phyloP scores from a whole-genome alignment of 2,329 filamentous ascomycete genomes.

The Colletotrichum costaricense region DNA sequence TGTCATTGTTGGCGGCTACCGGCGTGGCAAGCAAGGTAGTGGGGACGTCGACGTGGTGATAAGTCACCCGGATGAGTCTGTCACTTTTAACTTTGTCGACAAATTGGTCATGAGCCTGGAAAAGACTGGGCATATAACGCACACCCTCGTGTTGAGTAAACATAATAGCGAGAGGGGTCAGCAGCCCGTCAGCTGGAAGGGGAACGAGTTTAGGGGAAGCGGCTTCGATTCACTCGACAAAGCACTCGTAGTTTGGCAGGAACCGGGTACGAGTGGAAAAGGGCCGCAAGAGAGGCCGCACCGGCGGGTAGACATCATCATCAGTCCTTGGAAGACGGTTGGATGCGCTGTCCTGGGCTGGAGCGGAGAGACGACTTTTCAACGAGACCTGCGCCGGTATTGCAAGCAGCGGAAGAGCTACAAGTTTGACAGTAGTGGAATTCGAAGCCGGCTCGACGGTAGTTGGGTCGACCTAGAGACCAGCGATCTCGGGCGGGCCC shows the following conservation, averaged over 20 bases:
- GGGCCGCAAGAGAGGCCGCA: constrained; percentile 62
- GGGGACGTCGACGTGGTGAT: constrained; percentile 91
- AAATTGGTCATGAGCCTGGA: constrained; percentile 80
- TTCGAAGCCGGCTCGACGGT: constrained; percentile 75
- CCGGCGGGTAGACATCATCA: constrained; percentile 90
- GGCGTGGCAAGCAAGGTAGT: constrained; percentile 77
- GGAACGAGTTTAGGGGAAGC: constrained; percentile 53
- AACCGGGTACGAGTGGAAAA: constrained; percentile 56
- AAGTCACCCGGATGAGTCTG: constrained; percentile 77
- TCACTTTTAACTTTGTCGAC: constrained; percentile 77
- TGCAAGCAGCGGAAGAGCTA: constrained; percentile 77
- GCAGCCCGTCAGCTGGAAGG: constrained; percentile 64
- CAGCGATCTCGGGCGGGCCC: constrained; percentile 57
- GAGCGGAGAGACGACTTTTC: constrained; percentile 89
- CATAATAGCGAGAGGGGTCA: constrained; percentile 81
- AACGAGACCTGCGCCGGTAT: constrained; percentile 85
- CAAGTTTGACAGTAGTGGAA: constrained; percentile 93
- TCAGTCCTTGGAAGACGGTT: constrained; percentile 87
- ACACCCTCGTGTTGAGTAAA: constrained; percentile 79
- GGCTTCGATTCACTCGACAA: constrained; percentile 94
- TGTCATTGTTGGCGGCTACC: constrained; percentile 81
- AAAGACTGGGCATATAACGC: constrained; percentile 77
- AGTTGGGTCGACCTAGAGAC: constrained; percentile 79
- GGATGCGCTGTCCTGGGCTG: constrained; percentile 91
- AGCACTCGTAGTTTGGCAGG: constrained; percentile 91